Conservation (phyloP, 345 rosid species). For the Cardamine resedifolia region DNA sequence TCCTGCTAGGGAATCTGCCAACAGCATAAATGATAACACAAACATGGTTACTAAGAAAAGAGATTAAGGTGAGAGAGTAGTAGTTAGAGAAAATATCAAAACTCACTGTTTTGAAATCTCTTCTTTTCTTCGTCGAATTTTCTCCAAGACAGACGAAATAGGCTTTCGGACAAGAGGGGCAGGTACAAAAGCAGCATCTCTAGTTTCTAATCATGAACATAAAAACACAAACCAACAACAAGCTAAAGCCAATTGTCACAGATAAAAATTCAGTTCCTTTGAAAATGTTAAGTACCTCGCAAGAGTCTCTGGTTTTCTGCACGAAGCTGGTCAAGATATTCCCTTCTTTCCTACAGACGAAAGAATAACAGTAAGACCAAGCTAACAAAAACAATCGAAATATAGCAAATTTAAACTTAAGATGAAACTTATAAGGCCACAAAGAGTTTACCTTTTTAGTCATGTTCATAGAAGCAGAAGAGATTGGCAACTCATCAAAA, state of each 20-base stretch:
- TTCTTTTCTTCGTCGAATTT: conserved; percentile 74
- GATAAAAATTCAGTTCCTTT: background rate
- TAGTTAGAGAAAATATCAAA: background rate
- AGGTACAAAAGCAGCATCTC: conserved; percentile 76
- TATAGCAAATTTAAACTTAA: background rate
- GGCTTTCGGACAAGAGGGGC: conserved; percentile 66
- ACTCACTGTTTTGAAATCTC: conserved; percentile 74
- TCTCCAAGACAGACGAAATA: conserved; percentile 78
- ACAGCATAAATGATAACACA: conserved; percentile 11
- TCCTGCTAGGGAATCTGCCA: conserved; percentile 44
- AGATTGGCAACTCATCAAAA: conserved; percentile 43
- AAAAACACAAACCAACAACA: conserved; percentile 11
- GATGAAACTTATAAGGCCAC: background rate
- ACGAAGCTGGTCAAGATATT: conserved; percentile 59
- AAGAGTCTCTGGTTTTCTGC: conserved; percentile 83
- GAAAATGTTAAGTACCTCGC: conserved; percentile 52
- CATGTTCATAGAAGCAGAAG: conserved; percentile 46
- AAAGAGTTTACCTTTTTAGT: conserved; percentile 47
- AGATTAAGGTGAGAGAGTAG: background rate
- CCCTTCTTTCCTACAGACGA: conserved; percentile 65
- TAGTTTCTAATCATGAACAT: conserved; percentile 51
- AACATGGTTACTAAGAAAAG: background rate
- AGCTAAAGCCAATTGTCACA: background rate
- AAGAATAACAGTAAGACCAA: conserved; percentile 1
- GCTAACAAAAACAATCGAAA: background rate